Evolutionary conservation across 2,329 filamentous ascomycete genomes (phyloP).

Genomic region (Ophiocordyceps polyrhachis-furcata): DNA sequence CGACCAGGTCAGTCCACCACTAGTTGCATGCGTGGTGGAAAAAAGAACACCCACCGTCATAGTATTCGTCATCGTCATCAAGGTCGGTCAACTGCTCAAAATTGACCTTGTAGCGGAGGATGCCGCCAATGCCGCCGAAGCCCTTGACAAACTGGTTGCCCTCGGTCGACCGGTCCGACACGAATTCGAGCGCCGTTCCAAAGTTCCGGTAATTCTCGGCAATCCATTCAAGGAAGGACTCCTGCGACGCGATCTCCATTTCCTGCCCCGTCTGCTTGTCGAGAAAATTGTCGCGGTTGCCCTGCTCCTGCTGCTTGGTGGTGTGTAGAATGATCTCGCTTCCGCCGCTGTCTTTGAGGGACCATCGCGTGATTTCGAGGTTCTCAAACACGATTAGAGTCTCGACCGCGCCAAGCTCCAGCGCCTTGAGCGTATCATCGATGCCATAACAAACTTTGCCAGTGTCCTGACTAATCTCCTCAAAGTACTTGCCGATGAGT

Average conservation of each 20-base stretch:
- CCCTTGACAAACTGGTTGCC: constrained; percentile 99
- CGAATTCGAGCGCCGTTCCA: constrained; percentile 87
- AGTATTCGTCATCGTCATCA: constrained; percentile 91
- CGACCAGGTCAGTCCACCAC: constrained; percentile 2
- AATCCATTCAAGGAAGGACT: constrained; percentile 97
- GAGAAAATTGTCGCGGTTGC: constrained; percentile 67
- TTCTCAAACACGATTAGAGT: constrained; percentile 95
- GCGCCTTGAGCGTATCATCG: constrained; percentile 89
- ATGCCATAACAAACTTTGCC: constrained; percentile 96
- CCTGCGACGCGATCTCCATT: constrained; percentile 81
- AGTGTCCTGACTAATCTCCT: constrained; percentile 95
- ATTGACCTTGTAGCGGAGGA: constrained; percentile 99
- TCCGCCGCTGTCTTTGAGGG: constrained; percentile 62
- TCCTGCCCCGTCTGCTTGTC: constrained; percentile 92
- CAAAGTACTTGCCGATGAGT: constrained; percentile 96
- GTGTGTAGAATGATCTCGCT: constrained; percentile 64
- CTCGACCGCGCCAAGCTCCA: constrained; percentile 91
- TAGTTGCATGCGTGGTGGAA: constrained; percentile 29
- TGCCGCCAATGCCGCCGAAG: constrained; percentile 93
- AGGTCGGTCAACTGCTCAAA: constrained; percentile 95
- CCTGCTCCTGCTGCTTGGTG: constrained; percentile 57
- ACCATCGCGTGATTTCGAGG: constrained; percentile 82
- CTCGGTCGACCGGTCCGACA: constrained; percentile 92
- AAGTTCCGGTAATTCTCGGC: constrained; percentile 98
- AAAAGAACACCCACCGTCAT: constrained; percentile 32